Conservation (phyloP, 1,284 basidiomycete species). For the Puccinia coronata region DNA sequence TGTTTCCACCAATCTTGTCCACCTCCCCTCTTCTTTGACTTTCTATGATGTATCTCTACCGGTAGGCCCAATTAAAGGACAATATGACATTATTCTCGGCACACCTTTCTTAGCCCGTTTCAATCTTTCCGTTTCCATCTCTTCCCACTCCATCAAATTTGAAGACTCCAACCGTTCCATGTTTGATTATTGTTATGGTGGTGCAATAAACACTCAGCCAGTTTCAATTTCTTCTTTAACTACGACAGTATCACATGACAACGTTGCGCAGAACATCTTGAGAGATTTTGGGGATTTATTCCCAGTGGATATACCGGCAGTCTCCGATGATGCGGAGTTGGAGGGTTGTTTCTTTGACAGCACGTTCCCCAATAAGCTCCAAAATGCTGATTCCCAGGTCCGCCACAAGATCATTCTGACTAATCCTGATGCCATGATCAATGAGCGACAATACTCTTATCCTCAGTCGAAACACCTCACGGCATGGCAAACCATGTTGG, state of each 20-base stretch:
- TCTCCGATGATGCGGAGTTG: no score
- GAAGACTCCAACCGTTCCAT: background rate
- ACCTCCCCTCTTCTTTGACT: background rate
- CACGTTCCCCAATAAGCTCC: background rate
- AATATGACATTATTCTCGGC: no score
- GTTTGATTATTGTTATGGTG: background rate
- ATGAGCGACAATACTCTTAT: conserved; percentile 21
- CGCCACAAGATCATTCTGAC: no score
- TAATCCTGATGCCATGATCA: no score
- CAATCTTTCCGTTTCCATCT: no score
- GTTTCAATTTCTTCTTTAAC: background rate
- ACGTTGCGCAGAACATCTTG: background rate
- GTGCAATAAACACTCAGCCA: no score
- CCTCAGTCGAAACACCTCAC: background rate
- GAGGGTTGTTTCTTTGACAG: background rate
- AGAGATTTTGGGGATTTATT: no score
- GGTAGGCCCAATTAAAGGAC: background rate
- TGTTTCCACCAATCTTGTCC: no score
- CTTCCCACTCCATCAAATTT: background rate
- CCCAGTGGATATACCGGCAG: no score
- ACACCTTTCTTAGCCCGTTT: no score
- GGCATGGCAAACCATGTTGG: background rate
- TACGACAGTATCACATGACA: background rate
- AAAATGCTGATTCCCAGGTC: no score
- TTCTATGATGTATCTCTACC: background rate